Percentiles rank a stretch among this genome's conserved stretches.
Evolutionary conservation across 129 eudicot species (phyloP).

Genomic region (Arctium minus): DNA sequence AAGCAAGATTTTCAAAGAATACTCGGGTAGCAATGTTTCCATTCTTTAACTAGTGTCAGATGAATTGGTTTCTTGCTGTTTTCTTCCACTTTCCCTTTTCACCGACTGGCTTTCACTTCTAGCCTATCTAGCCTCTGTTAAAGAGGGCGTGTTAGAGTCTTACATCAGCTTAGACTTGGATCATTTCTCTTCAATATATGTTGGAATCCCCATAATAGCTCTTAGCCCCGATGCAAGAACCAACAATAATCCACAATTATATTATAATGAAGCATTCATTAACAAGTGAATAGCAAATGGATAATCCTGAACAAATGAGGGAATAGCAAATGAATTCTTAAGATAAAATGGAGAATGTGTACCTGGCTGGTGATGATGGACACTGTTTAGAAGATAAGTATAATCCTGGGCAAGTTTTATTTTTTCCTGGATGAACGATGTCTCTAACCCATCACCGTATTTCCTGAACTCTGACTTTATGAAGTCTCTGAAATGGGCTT

Average conservation of each 20-base stretch:
- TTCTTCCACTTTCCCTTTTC: no score
- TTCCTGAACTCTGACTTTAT: constrained; percentile 70
- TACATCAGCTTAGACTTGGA: no score
- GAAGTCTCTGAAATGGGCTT: constrained; percentile 63
- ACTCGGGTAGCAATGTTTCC: neutral
- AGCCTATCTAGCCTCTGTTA: no score
- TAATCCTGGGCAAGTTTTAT: constrained; percentile 74
- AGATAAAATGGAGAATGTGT: neutral
- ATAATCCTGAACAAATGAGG: no score
- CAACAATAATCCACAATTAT: neutral
- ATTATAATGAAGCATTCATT: neutral
- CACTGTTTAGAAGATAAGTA: constrained; percentile 61
- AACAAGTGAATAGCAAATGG: neutral
- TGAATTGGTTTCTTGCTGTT: neutral
- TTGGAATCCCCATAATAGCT: no score
- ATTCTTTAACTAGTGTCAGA: neutral
- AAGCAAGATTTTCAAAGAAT: neutral
- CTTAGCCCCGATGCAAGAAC: neutral
- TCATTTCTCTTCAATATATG: no score
- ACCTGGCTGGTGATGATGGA: constrained; percentile 83
- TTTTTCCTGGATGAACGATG: constrained; percentile 45
- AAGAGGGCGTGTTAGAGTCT: no score
- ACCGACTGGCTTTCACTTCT: no score
- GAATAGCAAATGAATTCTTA: neutral
- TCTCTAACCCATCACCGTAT: constrained; percentile 30